phyloP scores from a whole-genome alignment of 176 grass and related monocot genomes.

The Leersia perrieri region DNA sequence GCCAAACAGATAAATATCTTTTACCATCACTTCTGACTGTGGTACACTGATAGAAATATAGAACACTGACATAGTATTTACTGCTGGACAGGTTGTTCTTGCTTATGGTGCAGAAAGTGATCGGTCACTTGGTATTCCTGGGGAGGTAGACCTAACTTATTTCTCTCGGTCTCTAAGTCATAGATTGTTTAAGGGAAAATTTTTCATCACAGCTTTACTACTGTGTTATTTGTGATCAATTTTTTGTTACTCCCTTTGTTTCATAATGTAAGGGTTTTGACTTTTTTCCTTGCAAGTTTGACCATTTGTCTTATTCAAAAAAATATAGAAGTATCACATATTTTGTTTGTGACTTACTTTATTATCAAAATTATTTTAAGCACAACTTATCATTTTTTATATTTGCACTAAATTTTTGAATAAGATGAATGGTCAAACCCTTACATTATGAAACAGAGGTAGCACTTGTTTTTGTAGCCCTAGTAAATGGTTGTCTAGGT shows the following conservation, averaged over 20 bases:
- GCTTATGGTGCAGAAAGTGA: conserved; percentile 98
- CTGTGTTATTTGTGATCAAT: background rate
- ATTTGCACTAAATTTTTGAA: too few species aligned
- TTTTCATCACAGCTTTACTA: background rate
- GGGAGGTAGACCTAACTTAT: conserved; percentile 53
- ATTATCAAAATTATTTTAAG: too few species aligned
- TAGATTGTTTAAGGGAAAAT: conserved; percentile 1
- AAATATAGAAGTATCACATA: too few species aligned
- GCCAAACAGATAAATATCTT: background rate
- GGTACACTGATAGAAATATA: background rate
- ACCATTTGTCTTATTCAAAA: too few species aligned
- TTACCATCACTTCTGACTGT: background rate
- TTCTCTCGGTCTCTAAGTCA: background rate
- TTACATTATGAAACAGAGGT: too few species aligned
- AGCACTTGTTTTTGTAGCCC: background rate
- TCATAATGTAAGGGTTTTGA: too few species aligned
- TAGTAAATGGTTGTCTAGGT: background rate
- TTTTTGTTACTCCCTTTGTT: too few species aligned
- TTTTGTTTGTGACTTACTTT: too few species aligned
- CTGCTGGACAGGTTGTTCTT: conserved; percentile 72
- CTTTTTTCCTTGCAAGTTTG: too few species aligned
- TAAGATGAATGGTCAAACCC: too few species aligned
- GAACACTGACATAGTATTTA: conserved; percentile 5
- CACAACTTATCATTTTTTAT: too few species aligned
- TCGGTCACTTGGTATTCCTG: conserved; percentile 74